Evolutionary conservation across 495 filamentous ascomycete genomes (phyloP).

Genomic region (Neurospora sp.): DNA sequence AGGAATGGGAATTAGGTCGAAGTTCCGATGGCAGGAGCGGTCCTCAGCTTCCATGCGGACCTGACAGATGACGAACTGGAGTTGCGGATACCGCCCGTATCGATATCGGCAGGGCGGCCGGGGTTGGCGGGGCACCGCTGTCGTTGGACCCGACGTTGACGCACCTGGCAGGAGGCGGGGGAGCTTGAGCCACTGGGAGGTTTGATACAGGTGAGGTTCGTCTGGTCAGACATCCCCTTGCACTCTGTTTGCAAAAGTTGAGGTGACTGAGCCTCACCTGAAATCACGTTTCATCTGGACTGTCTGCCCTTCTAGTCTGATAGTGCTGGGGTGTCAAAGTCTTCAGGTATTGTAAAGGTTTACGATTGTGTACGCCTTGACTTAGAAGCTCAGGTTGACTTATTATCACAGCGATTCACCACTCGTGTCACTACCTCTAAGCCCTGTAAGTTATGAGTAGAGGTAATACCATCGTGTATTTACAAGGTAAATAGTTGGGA

Average conservation of each 20-base stretch:
- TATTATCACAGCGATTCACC: neutral
- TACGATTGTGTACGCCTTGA: neutral
- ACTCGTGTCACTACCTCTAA: neutral
- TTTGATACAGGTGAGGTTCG: neutral
- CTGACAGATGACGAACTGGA: neutral
- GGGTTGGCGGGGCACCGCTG: neutral
- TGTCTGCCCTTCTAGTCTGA: neutral
- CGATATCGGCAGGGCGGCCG: neutral
- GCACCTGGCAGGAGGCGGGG: neutral
- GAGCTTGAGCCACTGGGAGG: neutral
- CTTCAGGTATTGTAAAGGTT: neutral
- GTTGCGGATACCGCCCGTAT: neutral
- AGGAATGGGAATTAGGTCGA: conserved; percentile 13
- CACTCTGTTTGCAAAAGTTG: neutral
- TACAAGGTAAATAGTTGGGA: neutral
- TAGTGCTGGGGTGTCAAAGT: neutral
- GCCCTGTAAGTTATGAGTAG: neutral
- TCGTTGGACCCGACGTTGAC: neutral
- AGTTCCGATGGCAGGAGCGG: conserved; percentile 7
- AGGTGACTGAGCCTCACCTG: neutral
- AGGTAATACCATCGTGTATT: neutral
- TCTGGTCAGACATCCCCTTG: neutral
- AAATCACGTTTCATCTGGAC: neutral
- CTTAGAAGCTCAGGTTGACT: neutral
- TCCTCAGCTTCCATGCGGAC: neutral